Conservation (phyloP, 352 stramenopile species). For the Phytopythium helicoides region DNA sequence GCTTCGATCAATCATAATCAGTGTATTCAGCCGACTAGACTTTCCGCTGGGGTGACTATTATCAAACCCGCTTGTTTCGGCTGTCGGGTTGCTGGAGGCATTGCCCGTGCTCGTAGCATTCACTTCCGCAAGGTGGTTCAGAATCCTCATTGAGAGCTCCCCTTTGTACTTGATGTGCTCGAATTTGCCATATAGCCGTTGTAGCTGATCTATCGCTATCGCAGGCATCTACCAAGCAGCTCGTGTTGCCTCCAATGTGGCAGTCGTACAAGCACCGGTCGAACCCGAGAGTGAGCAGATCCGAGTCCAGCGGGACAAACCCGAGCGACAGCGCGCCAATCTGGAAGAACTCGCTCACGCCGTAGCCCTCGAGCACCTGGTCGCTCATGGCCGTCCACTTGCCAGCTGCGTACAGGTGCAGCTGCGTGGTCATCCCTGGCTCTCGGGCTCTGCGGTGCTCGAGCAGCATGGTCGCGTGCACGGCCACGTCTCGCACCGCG, state of each 20-base stretch:
- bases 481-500: constrained; percentile 44
- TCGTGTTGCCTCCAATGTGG: constrained; percentile 40
- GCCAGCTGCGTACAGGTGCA: constrained; percentile 42
- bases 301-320: constrained; percentile 59
- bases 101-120: constrained; percentile 17
- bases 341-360: constrained; percentile 35
- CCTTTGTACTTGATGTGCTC: constrained; percentile 80
- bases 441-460: constrained; percentile 12
- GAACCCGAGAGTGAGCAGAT: constrained; percentile 58
- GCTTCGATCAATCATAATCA: constrained; percentile 68
- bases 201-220: constrained; percentile 43
- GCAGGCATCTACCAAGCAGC: constrained; percentile 47
- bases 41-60: not conserved
- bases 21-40: constrained; percentile 38
- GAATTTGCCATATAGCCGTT: constrained; percentile 58
- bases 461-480: constrained; percentile 38
- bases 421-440: constrained; percentile 2
- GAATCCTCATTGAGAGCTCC: constrained; percentile 61
- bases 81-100: not conserved
- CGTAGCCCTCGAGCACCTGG: constrained; percentile 32
- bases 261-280: constrained; percentile 58
- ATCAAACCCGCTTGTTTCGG: no score
- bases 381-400: constrained; percentile 54
- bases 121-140: constrained; percentile 63
- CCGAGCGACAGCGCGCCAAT: constrained; percentile 40